These are phyloP conservation scores for Cicer arietinum DNA, from an alignment of 306 rosid species.

Conservation along the genomic window DNA sequence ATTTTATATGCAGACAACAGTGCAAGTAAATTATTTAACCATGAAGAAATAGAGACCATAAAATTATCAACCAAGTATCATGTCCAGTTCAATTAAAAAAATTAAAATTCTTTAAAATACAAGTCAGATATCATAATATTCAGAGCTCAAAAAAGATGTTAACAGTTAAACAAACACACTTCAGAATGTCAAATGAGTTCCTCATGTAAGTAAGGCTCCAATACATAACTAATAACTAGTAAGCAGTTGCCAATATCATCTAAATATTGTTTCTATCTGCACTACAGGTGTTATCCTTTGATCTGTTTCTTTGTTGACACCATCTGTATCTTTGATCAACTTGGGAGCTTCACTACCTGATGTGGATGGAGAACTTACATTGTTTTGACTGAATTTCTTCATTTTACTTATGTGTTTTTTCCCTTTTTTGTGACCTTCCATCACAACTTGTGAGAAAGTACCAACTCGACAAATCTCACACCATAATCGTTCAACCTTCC, in stretches of 20 bases:
- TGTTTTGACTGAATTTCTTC: neutral
- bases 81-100: neutral
- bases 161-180: no score
- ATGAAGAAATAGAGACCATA: no score
- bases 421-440: slow-evolving; percentile 57
- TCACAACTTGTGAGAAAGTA: slow-evolving; percentile 17
- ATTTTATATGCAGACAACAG: neutral
- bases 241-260: neutral
- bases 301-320: slow-evolving; percentile 26
- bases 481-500: slow-evolving; percentile 40
- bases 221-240: neutral
- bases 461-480: slow-evolving; percentile 57
- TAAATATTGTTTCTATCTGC: slow-evolving; percentile 33
- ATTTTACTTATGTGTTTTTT: slow-evolving; percentile 50
- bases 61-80: neutral
- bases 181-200: slow-evolving; percentile 12
- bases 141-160: no score
- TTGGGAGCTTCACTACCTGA: neutral
- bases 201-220: neutral
- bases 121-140: no score
- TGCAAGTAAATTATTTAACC: no score
- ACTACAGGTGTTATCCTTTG: neutral
- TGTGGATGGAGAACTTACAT: neutral
- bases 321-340: slow-evolving; percentile 27
- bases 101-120: no score